Evolutionary conservation across 306 rosid genomes (phyloP).

Genomic region (Prunus fruticosa): DNA sequence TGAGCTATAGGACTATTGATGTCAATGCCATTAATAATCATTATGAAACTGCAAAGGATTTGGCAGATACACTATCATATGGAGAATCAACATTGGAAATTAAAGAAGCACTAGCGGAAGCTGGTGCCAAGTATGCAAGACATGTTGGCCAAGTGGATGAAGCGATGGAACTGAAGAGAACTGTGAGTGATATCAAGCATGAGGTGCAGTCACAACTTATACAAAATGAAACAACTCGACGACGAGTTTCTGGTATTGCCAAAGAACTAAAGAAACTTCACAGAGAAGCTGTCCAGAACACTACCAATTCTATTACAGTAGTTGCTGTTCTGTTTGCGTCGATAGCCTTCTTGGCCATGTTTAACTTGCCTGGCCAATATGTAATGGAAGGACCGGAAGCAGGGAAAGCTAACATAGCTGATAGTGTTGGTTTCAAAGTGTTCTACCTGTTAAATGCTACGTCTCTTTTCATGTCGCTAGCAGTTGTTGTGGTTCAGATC

Average conservation of each 20-base stretch:
- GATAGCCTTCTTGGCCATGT: conserved; percentile 91
- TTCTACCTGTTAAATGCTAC: conserved; percentile 79
- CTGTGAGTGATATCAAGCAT: conserved; percentile 93
- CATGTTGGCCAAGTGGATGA: conserved; percentile 79
- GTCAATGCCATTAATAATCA: conserved; percentile 78
- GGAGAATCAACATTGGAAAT: conserved; percentile 75
- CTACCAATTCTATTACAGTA: conserved; percentile 76
- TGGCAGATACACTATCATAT: conserved; percentile 77
- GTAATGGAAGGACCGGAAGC: conserved; percentile 6
- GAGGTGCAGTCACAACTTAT: conserved; percentile 83
- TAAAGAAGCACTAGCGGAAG: conserved; percentile 62
- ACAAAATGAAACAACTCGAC: conserved; percentile 77
- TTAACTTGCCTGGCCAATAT: conserved; percentile 95
- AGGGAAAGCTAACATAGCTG: conserved; percentile 69
- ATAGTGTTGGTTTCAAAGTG: conserved; percentile 55
- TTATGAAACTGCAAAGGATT: conserved; percentile 83
- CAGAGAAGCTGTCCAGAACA: conserved; percentile 89
- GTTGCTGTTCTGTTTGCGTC: conserved; percentile 96
- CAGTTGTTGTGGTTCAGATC: conserved; percentile 95
- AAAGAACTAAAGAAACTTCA: conserved; percentile 92
- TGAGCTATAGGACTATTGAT: conserved; percentile 55
- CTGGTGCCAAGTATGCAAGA: conserved; percentile 85
- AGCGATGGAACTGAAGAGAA: conserved; percentile 89
- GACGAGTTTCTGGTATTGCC: conserved; percentile 89
- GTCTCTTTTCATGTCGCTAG: conserved; percentile 87